Evolutionary conservation across 2,329 filamentous ascomycete genomes (phyloP), one percentile per base, ranked within the genome.

Genomic region (Diplodia scrobiculata): DNA sequence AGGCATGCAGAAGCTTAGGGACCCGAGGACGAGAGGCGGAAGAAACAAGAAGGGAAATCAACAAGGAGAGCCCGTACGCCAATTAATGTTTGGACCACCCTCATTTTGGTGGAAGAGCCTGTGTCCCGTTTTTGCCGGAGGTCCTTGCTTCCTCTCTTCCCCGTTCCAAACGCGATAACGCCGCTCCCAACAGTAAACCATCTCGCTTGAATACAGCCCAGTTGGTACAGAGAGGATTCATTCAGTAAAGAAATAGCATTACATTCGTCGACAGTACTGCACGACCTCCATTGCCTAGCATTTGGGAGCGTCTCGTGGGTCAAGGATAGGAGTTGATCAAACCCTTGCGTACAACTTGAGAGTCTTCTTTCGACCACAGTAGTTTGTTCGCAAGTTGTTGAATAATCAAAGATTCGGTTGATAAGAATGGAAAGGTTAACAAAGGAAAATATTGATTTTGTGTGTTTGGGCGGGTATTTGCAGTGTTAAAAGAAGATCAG

Each of bases 401-500:
- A 51, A 47, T 50, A 25, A 51, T 62, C n/a, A 3, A 38, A 36
- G 27, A 34, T 50, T 50, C 5, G 45, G 50, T 62, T 36, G 29
- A 50, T 29, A 10, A 50, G 29, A 38, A 62, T 7, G 58, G 27
- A 19, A 62, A 62, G 25, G 13, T 48, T n/a, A 50, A 62, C 58
- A 50, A 62, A 62, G 29, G 58, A 62, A 36, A 62, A 11, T 14
- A 32, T 50, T 62, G 58, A 47, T 62, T 50, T 11, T n/a, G 58
- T 21, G 36, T 45, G 29, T 32, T 60, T n/a, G 19, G 45, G 58
- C 58, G 58, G 29, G n/a, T 50, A 62, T 62, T 47, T 50, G 55
- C 58, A 62, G 58, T 62, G 45, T 29, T 0, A 32, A 19, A 19
- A 19, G n/a, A 59, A 32, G n/a, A 29, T 25, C 55, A 62, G 19